Evolutionary conservation across 2,329 filamentous ascomycete genomes (phyloP), one percentile per base, ranked within the genome.

Genomic region (Aspergillus chevalieri): DNA sequence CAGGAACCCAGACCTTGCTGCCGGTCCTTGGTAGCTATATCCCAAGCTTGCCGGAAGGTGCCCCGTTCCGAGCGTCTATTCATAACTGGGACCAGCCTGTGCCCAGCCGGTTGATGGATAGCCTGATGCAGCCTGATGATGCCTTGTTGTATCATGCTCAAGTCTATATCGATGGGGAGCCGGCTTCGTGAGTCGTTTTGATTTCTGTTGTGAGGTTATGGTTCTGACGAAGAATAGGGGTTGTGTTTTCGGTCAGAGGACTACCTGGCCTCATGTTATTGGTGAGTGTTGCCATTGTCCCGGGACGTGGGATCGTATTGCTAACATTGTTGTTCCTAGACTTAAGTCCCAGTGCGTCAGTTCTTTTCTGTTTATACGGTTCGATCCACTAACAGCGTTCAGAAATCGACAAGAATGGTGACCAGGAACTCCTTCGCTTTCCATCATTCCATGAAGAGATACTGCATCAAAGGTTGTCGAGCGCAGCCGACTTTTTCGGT

Each of bases 1-100:
- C 59, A n/a, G 59, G 57, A 2, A 61, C 59, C 33, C 47, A 62
- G 8, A 65, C 67, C 3, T 64, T 73, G 45, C 60, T 87, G n/a
- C 86, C 86, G 1, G 81, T 81, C 10, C 75, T 91, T 58, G 86
- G 83, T 14, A 83, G 81, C 53, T 92, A 89, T 63, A 75, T 89
- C 42, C 83, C 86, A 1, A 85, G 83, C 51, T 72, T 89, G 8
- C 60, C 74, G 3, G 64, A 72, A 1, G 80, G 80, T 21, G 73
- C 72, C 24, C 75, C 80, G 0, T 91, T 90, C 66, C 80, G 83
- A 53, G 76, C 91, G 45, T 91, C 87, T 2, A 76, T 92, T 44
- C 87, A 91, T 68, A 84, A 79, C 50, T 92, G 87, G 87, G 77
- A 78, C 14, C 76, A 73, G 4, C 84, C 84, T 5, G 72, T 74